Evolutionary conservation across 2,329 filamentous ascomycete species (phyloP), one percentile per base, ranked within the genome.

Genomic region (Pseudonectria foliicola): DNA sequence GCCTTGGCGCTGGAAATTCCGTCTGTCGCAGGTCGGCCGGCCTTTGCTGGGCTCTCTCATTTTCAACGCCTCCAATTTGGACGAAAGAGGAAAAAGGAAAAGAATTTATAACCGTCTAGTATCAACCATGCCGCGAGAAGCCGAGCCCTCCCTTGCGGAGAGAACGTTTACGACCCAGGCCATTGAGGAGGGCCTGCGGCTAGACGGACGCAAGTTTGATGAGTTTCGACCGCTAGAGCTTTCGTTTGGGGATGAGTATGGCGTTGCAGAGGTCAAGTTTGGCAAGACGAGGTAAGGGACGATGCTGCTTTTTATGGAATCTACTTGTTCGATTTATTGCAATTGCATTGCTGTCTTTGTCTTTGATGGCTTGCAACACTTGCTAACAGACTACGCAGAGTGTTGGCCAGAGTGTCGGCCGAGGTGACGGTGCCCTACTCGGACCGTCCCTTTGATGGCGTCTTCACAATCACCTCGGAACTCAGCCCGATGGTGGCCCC

Each of bases 381-480:
- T 15, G 27, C 45, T 52, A 23, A 52, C 13, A 23, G 14, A 2
- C n/a, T 4, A 25, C 23, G 16, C 49, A 93, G 89, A 53, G 77
- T 95, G 39, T 68, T 93, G 41, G 87, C 83, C 37, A 85, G 85
- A 43, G 82, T 94, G 40, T 90, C 88, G 3, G 85, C 88, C 44
- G 86, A 95, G 64, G 85, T 96, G 42, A 84, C 85, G 10, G 79
- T 85, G 26, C 90, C 92, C 28, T 86, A 82, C 56, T 63, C 82
- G 34, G 90, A 96, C 63, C 82, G 90, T 44, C 90, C 89, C 40
- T 95, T 95, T 57, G 92, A 96, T 59, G 92, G 92, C 59, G 76
- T 94, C 60, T 96, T 96, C 68, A 88, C 81, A 49, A 95, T 96
- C 56, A 75, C 81, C 35, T 85, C 89, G 36, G 92, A 96, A 60